phyloP scores from a whole-genome alignment of 1,284 basidiomycete species.

The Ceratobasidium sp. region DNA sequence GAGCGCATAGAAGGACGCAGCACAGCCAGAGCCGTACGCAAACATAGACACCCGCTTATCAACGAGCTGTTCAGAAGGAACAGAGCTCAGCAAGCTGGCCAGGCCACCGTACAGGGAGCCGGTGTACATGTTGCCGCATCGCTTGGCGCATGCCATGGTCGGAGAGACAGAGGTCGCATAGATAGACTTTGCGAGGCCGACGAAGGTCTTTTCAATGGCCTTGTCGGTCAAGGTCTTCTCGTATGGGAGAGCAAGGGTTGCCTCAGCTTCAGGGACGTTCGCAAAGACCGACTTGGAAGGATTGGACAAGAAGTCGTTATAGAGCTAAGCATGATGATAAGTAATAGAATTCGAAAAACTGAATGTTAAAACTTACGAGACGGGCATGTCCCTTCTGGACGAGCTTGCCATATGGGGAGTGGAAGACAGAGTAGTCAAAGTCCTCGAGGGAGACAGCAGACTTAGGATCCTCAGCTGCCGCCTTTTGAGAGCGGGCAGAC shows the following conservation, averaged over 20 bases:
- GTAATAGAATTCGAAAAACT: neutral
- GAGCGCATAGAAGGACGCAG: constrained; percentile 89
- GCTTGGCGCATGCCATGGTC: constrained; percentile 82
- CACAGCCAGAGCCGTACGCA: constrained; percentile 93
- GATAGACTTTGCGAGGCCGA: constrained; percentile 73
- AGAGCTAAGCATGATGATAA: constrained; percentile 58
- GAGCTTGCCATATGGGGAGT: constrained; percentile 97
- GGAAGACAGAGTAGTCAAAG: constrained; percentile 92
- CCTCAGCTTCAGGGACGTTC: constrained; percentile 74
- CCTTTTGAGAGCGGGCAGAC: constrained; percentile 66
- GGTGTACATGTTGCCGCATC: constrained; percentile 99
- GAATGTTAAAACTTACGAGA: constrained; percentile 58
- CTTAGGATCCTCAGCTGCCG: constrained; percentile 62
- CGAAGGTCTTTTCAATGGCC: constrained; percentile 93
- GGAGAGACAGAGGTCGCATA: constrained; percentile 69
- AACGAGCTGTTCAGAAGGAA: constrained; percentile 71
- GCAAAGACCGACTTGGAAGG: constrained; percentile 80
- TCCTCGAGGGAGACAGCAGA: constrained; percentile 75
- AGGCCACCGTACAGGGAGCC: constrained; percentile 96
- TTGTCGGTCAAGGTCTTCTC: constrained; percentile 89
- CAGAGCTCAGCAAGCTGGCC: constrained; percentile 79
- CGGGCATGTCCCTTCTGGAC: constrained; percentile 98
- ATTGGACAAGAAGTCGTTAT: constrained; percentile 90
- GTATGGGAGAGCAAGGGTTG: constrained; percentile 73
- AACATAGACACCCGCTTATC: constrained; percentile 91